Percentiles rank a stretch among this genome's conserved stretches.
Evolutionary conservation across 805 yeast genomes (phyloP).

Genomic region (Barnettozyma californica): DNA sequence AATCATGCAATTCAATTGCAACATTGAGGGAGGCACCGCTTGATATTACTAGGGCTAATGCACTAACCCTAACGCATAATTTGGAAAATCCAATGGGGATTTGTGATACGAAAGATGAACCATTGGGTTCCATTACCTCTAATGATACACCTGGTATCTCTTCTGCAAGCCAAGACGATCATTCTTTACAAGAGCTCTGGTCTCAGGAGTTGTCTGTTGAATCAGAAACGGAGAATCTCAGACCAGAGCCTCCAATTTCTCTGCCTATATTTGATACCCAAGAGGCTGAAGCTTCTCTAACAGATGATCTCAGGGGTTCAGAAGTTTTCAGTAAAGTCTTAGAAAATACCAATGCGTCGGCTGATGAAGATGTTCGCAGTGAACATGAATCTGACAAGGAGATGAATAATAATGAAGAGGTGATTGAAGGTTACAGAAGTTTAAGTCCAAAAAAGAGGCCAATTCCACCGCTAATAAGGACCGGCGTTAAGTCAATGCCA

Average conservation of each 20-base stretch:
- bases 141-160: background rate
- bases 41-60: conserved; percentile 7
- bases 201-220: background rate
- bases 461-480: background rate
- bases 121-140: background rate
- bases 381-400: background rate
- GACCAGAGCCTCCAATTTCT: conserved; percentile 7
- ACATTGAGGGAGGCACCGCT: conserved; percentile 12
- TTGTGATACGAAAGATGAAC: background rate
- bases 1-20: conserved; percentile 20
- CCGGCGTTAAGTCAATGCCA: background rate
- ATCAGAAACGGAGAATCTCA: background rate
- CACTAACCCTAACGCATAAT: background rate
- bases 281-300: conserved; percentile 11
- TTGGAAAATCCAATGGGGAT: background rate
- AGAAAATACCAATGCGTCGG: background rate
- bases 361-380: background rate
- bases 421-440: conserved; percentile 8
- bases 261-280: background rate
- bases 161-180: background rate
- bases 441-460: conserved; percentile 7
- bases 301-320: conserved; percentile 17
- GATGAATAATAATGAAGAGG: conserved; percentile 3
- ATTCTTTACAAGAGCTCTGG: background rate
- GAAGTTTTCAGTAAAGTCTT: conserved; percentile 8